Evolutionary conservation across 352 stramenopile genomes (phyloP).

Genomic region (Pelagophyceae sp.): DNA sequence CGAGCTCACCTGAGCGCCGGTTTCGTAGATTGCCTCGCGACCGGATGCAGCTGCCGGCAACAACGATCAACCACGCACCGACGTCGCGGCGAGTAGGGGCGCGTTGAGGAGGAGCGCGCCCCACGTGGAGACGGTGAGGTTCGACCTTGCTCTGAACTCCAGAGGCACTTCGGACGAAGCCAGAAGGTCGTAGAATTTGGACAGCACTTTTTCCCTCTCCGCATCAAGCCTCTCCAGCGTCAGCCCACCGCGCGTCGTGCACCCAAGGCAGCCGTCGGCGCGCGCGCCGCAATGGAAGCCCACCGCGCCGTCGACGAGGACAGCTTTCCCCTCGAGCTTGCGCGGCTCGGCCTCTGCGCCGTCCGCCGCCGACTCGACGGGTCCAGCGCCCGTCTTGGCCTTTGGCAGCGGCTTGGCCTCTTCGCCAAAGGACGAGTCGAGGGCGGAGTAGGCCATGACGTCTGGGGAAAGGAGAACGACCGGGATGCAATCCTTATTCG

Average conservation of each 20-base stretch:
- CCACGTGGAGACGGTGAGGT: background rate
- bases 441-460: background rate
- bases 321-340: background rate
- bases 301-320: slow-evolving; percentile 3
- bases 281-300: background rate
- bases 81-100: background rate
- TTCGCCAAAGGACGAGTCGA: background rate
- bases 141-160: background rate
- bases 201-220: background rate
- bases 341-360: background rate
- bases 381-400: background rate
- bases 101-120: background rate
- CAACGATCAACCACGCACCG: background rate
- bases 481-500: background rate
- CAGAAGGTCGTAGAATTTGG: slow-evolving; percentile 13
- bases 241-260: background rate
- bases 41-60: background rate
- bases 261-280: background rate
- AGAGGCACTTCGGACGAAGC: background rate
- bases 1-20: no score
- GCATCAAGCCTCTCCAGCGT: slow-evolving; percentile 4
- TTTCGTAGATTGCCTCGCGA: no score
- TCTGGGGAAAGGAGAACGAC: background rate
- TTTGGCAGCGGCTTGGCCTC: background rate
- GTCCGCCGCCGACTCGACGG: background rate